Conservation (phyloP, 305 asterid genomes). For the Stenogyne calaminthoides region DNA sequence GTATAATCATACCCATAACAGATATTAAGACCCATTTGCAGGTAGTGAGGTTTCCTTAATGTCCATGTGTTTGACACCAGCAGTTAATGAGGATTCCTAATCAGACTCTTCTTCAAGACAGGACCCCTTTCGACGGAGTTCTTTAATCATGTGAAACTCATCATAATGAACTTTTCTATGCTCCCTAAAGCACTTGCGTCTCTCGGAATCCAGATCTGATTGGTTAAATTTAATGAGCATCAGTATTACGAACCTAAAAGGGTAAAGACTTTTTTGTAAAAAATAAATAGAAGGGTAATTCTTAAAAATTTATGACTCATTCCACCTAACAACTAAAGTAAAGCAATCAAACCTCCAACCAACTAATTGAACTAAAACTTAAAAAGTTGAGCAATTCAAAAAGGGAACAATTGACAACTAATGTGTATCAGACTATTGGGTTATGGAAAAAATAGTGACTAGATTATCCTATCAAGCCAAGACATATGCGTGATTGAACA, state of each 20-base stretch:
- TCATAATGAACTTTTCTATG: conserved; percentile 87
- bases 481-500: conserved; percentile 11
- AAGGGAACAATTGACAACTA: neutral
- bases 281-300: neutral
- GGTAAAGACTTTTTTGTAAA: neutral
- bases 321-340: neutral
- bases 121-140: conserved; percentile 63
- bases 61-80: conserved; percentile 64
- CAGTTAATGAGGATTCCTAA: conserved; percentile 55
- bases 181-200: conserved; percentile 67
- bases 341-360: neutral
- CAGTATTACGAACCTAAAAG: neutral
- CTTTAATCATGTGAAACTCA: conserved; percentile 72
- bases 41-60: conserved; percentile 50
- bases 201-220: conserved; percentile 58
- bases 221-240: conserved; percentile 15
- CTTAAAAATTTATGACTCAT: neutral
- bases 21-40: conserved; percentile 39
- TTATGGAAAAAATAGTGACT: neutral
- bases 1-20: conserved; percentile 41
- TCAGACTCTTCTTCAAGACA: conserved; percentile 50
- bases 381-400: conserved; percentile 5
- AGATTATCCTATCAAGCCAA: neutral
- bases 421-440: neutral
- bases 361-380: conserved; percentile 4